phyloP scores from a whole-genome alignment of 192 early-diverging fungal genomes.

The Umbelopsis isabellina region DNA sequence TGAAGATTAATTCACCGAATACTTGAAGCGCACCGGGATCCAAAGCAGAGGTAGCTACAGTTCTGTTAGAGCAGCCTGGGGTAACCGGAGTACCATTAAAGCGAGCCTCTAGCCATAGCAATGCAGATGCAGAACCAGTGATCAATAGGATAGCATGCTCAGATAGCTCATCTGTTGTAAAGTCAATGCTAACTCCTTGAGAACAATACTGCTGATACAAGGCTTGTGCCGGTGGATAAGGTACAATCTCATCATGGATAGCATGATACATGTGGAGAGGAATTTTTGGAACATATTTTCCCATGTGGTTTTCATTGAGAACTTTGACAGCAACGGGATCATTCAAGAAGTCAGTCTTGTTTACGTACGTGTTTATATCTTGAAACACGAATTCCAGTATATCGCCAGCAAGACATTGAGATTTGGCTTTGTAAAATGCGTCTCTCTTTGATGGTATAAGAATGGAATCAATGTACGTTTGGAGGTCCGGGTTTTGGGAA shows the following conservation, averaged over 20 bases:
- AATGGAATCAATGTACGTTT: conserved; percentile 10
- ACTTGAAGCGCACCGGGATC: neutral
- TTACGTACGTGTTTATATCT: conserved; percentile 1
- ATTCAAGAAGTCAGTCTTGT: neutral
- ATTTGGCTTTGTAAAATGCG: conserved; percentile 8
- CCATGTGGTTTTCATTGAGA: conserved; percentile 6
- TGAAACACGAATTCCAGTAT: neutral
- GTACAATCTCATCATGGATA: conserved; percentile 22
- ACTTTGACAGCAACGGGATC: conserved; percentile 16
- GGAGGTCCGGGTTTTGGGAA: neutral
- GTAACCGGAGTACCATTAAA: conserved; percentile 9
- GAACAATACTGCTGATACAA: conserved; percentile 13
- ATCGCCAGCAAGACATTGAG: conserved; percentile 8
- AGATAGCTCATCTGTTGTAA: conserved; percentile 7
- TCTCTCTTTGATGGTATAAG: conserved; percentile 21
- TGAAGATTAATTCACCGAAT: conserved; percentile 13
- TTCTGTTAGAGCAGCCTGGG: conserved; percentile 3
- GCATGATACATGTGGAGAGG: conserved; percentile 27
- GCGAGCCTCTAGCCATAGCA: conserved; percentile 8
- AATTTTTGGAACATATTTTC: conserved; percentile 15
- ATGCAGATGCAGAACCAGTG: conserved; percentile 3
- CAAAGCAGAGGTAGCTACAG: conserved; percentile 11
- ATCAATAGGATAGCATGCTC: conserved; percentile 21
- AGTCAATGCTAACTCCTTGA: conserved; percentile 11
- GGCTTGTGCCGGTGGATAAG: neutral